These are phyloP conservation scores for Penicillium coffeae DNA, from an alignment of 495 filamentous ascomycete genomes.

Conservation along the genomic window DNA sequence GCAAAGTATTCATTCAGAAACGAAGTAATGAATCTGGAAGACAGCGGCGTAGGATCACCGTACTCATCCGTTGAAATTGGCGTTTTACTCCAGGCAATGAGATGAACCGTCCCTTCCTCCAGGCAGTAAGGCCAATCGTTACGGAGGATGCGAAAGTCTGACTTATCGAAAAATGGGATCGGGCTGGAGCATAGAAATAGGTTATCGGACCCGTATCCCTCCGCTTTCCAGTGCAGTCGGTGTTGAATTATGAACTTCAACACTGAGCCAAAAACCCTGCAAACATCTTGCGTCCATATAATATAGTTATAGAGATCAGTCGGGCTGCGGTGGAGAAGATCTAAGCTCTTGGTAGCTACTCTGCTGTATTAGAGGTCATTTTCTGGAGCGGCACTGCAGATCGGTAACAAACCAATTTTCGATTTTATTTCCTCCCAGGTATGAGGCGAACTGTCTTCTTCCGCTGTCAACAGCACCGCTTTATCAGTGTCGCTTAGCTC, in stretches of 20 bases:
- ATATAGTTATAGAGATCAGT: conserved; percentile 1
- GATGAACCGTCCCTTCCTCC: neutral
- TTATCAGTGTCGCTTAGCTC: neutral
- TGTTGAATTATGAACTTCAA: neutral
- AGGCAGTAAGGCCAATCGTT: neutral
- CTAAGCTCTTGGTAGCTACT: neutral
- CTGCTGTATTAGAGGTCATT: neutral
- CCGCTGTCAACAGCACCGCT: neutral
- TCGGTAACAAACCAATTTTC: too few relatives aligned
- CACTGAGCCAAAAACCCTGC: neutral
- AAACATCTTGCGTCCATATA: neutral
- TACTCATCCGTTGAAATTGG: neutral
- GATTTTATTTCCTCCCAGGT: neutral
- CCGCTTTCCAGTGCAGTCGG: neutral
- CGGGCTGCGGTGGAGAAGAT: neutral
- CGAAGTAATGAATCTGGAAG: neutral
- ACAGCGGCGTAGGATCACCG: neutral
- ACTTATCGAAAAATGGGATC: neutral
- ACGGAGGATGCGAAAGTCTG: neutral
- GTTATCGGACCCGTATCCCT: neutral
- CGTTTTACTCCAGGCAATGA: neutral
- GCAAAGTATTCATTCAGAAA: neutral
- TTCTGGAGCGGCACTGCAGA: neutral
- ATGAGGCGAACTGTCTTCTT: neutral
- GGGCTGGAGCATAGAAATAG: neutral